A percentile compares a stretch with the other conserved stretches of the same genome.
phyloP scores from a whole-genome alignment of 768 basidiomycete species.

The Lepiota brunneoincarnata region DNA sequence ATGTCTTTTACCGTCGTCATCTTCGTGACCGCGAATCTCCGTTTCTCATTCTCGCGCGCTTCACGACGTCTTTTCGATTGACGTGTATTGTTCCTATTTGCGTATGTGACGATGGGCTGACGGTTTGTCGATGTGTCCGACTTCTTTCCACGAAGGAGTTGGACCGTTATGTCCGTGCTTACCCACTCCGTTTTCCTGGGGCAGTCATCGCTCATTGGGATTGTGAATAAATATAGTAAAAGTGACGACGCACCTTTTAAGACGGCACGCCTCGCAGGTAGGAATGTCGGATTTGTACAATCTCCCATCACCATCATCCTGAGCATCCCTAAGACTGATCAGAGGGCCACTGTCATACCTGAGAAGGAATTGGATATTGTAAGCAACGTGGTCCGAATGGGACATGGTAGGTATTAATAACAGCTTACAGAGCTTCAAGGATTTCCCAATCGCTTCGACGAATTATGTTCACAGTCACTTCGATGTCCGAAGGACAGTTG shows the following conservation, averaged over 20 bases:
- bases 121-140: constrained; percentile 14
- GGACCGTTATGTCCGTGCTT: constrained; percentile 60
- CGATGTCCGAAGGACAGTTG: constrained; percentile 55
- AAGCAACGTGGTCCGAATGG: constrained; percentile 12
- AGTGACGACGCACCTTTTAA: constrained; percentile 42
- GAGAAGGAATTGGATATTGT: constrained; percentile 7
- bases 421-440: constrained; percentile 53
- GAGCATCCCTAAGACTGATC: constrained; percentile 31
- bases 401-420: constrained; percentile 1
- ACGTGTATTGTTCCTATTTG: constrained; percentile 44
- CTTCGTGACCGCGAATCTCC: constrained; percentile 57
- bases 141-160: constrained; percentile 28
- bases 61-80: constrained; percentile 73
- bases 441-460: constrained; percentile 63
- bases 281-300: constrained; percentile 45
- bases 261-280: constrained; percentile 61
- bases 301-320: constrained; percentile 25
- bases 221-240: constrained; percentile 6
- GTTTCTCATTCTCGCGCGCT: constrained; percentile 42
- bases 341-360: constrained; percentile 61
- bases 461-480: constrained; percentile 54
- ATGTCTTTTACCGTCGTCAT: constrained; percentile 74
- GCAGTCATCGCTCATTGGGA: not conserved
- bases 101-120: constrained; percentile 19
- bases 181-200: constrained; percentile 57